These are phyloP conservation scores for Globisporangium carolinianum DNA, from an alignment of 352 stramenopile genomes.

Conservation along the genomic window DNA sequence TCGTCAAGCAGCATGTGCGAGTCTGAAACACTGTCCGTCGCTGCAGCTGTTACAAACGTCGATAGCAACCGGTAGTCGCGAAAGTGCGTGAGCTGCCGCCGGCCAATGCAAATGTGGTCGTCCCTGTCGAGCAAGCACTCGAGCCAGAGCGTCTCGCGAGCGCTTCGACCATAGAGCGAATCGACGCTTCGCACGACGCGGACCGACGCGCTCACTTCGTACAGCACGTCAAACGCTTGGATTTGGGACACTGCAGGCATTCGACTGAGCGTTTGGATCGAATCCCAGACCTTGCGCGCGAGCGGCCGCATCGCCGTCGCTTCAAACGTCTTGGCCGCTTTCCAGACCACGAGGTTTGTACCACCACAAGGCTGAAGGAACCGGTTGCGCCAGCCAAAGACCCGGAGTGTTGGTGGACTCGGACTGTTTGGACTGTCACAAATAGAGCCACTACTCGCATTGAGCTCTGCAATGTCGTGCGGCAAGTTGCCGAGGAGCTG, in stretches of 20 bases:
- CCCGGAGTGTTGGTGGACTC: conserved; percentile 16
- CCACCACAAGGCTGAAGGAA: conserved; percentile 14
- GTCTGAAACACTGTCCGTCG: no score
- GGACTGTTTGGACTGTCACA: no score
- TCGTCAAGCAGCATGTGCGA: not conserved
- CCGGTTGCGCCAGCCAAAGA: conserved; percentile 33
- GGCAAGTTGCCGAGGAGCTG: conserved; percentile 27
- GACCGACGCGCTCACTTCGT: conserved; percentile 20
- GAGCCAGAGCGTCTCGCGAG: conserved; percentile 27
- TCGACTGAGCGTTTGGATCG: conserved; percentile 4
- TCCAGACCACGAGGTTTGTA: conserved; percentile 24
- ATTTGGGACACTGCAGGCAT: not conserved
- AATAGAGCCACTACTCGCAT: no score
- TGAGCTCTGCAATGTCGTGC: conserved; percentile 33
- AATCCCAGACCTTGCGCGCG: conserved; percentile 28
- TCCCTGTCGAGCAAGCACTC: conserved; percentile 36
- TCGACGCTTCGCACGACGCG: conserved; percentile 28
- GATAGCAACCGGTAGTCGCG: conserved; percentile 14
- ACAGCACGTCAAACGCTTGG: conserved; percentile 18
- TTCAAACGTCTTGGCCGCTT: conserved; percentile 33
- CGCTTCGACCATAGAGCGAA: conserved; percentile 11
- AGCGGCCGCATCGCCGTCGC: conserved; percentile 23
- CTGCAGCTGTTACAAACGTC: conserved; percentile 5
- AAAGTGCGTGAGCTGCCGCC: conserved; percentile 37
- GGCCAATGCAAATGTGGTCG: conserved; percentile 31